phyloP scores from a whole-genome alignment of 1,284 basidiomycete species.

The Puccinia horiana region DNA sequence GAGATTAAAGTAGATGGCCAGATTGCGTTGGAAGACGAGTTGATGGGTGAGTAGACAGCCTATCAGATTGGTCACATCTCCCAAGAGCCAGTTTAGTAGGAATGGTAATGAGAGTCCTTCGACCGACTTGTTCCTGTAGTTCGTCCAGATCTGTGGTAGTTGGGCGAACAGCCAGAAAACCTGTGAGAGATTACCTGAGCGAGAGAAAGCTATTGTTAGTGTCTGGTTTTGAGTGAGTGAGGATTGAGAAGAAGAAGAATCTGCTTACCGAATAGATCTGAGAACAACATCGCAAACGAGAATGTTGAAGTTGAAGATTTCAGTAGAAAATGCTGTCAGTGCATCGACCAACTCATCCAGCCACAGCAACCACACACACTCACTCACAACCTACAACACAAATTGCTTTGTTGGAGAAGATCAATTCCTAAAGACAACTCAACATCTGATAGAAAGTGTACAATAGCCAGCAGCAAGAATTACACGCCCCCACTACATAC shows the following conservation, averaged over 20 bases:
- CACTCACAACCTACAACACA: too few species aligned
- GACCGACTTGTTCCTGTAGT: conserved; percentile 55
- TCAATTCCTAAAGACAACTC: too few species aligned
- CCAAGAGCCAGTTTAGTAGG: conserved; percentile 52
- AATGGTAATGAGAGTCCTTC: conserved; percentile 56
- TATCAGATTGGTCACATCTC: conserved; percentile 36
- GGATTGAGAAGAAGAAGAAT: background rate
- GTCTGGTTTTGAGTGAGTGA: background rate
- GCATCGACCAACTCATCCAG: too few species aligned
- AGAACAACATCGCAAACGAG: background rate
- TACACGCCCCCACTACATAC: too few species aligned
- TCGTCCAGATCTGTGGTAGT: conserved; percentile 58
- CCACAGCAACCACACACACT: too few species aligned
- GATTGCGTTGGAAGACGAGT: conserved; percentile 31
- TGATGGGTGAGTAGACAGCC: conserved; percentile 47
- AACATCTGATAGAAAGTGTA: too few species aligned
- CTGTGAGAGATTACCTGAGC: conserved; percentile 52
- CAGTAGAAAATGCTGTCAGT: too few species aligned
- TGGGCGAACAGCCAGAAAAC: conserved; percentile 58
- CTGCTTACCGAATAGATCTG: background rate
- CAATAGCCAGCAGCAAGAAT: too few species aligned
- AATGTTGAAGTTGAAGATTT: background rate
- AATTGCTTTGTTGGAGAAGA: too few species aligned
- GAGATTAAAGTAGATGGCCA: conserved; percentile 35
- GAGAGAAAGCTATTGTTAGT: background rate